Base-by-base conservation (phyloP, 2,329 filamentous ascomycete genomes). In the Trichoderma atroviride region DNA sequence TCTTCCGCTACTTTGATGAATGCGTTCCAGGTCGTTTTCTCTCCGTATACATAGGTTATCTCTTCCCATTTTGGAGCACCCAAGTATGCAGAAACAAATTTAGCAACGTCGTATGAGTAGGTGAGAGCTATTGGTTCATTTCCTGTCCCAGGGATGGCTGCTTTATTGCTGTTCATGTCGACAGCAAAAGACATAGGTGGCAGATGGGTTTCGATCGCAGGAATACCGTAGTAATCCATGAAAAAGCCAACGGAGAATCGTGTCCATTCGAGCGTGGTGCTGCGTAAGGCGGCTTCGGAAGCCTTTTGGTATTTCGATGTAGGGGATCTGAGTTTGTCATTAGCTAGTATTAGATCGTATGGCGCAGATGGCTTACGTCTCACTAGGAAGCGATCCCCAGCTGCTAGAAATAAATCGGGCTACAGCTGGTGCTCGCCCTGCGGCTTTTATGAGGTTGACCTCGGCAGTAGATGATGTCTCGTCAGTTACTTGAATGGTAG, bases 81-180 rank as follows among this genome's bases (percentile, higher is more conserved):
- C 10, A 87, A 73, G 3, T 78, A 70, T 9, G 77, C 78, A 10
- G 78, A 79, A 4, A 85, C 78, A 68, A 84, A 86, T 40, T 74
- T 78, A 2, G 81, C 84, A 40, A 87, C 75, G 72, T 87, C 85
- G 7, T 75, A 75, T 1, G 80, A 83, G 72, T 86, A 83, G 0
- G 84, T 87, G 73, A 86, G 82, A 5, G 79, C 74, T 9, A 83
- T 77, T 5, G 75, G 74, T 6, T 76, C 78, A 27, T 83, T 77
- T 0, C 85, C 86, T 19, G 81, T 77, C 0, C 83, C 85, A 0
- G 85, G 84, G 19, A 86, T 81, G n/a, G 81, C 82, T 0, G 85
- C 85, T 4, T 75, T 76, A 16, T 81, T 80, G 70, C 78, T 77
- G 2, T 73, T 69, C 24, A 86, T 79, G 72, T 86, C 82, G 22